Evolutionary conservation across 352 stramenopile genomes (phyloP).

Genomic region (Phytophthora hibernalis): DNA sequence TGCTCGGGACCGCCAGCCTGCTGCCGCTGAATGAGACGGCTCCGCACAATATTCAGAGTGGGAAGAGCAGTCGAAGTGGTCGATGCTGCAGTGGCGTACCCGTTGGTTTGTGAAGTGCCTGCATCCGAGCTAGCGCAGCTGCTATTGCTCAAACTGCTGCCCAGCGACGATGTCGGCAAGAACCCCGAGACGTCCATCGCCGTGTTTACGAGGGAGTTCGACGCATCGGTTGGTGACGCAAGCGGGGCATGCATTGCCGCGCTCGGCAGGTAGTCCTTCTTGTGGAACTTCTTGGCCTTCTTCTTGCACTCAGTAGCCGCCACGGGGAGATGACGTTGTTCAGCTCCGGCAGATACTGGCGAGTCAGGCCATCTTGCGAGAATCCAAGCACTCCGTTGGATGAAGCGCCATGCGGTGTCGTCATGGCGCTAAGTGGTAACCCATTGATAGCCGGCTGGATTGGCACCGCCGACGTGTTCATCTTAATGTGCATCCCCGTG

Average conservation of each 20-base stretch:
- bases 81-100: slow-evolving; percentile 23
- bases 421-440: slow-evolving; percentile 41
- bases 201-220: slow-evolving; percentile 18
- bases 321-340: slow-evolving; percentile 80
- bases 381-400: slow-evolving; percentile 32
- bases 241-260: slow-evolving; percentile 32
- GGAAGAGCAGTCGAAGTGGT: slow-evolving; percentile 49
- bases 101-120: slow-evolving; percentile 12
- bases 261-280: slow-evolving; percentile 47
- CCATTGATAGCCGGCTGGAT: slow-evolving; percentile 53
- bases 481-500: slow-evolving; percentile 40
- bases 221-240: slow-evolving; percentile 28
- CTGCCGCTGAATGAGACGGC: slow-evolving; percentile 65
- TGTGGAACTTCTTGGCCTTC: slow-evolving; percentile 75
- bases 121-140: slow-evolving; percentile 30
- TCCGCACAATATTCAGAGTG: slow-evolving; percentile 72
- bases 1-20: slow-evolving; percentile 32
- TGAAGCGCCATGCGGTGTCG: slow-evolving; percentile 40
- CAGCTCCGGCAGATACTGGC: slow-evolving; percentile 55
- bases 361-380: slow-evolving; percentile 34
- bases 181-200: slow-evolving; percentile 20
- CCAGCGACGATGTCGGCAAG: slow-evolving; percentile 18
- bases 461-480: slow-evolving; percentile 33
- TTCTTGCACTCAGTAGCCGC: slow-evolving; percentile 71
- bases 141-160: slow-evolving; percentile 30